These are phyloP conservation scores for Tolypocladium inflatum DNA, from an alignment of 2,329 filamentous ascomycete genomes.

Conservation along the genomic window DNA sequence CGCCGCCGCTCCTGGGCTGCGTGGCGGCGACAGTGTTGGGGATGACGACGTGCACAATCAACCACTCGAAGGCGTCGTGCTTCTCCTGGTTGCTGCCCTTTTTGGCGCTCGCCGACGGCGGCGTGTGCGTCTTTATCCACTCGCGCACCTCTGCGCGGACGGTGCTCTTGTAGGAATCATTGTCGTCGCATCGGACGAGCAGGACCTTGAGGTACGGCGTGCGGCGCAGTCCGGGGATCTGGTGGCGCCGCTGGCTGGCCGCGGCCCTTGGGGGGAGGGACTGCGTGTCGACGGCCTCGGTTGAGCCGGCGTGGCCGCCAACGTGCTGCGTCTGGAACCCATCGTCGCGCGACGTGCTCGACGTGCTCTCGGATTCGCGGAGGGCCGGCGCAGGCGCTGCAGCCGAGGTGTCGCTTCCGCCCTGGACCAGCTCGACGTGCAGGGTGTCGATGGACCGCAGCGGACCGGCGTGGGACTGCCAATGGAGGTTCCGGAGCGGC, in stretches of 20 bases:
- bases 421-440: conserved; percentile 75
- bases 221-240: conserved; percentile 86
- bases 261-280: conserved; percentile 21
- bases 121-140: conserved; percentile 76
- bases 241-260: conserved; percentile 59
- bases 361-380: conserved; percentile 22
- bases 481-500: conserved; percentile 85
- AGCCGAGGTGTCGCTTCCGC: conserved; percentile 37
- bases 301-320: conserved; percentile 28
- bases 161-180: conserved; percentile 79
- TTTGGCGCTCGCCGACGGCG: conserved; percentile 45
- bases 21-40: conserved; percentile 75
- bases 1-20: conserved; percentile 55
- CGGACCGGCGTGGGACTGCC: conserved; percentile 89
- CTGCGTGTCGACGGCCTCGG: conserved; percentile 27
- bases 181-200: conserved; percentile 87
- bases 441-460: conserved; percentile 88
- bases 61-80: conserved; percentile 93
- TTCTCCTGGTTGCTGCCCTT: conserved; percentile 66
- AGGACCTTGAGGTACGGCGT: conserved; percentile 92
- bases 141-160: conserved; percentile 74
- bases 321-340: conserved; percentile 51
- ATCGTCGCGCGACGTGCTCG: conserved; percentile 35
- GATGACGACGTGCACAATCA: conserved; percentile 85
- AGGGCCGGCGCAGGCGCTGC: conserved; percentile 19